phyloP scores from a whole-genome alignment of 2,329 filamentous ascomycete species.

The Cordyceps farinosa region DNA sequence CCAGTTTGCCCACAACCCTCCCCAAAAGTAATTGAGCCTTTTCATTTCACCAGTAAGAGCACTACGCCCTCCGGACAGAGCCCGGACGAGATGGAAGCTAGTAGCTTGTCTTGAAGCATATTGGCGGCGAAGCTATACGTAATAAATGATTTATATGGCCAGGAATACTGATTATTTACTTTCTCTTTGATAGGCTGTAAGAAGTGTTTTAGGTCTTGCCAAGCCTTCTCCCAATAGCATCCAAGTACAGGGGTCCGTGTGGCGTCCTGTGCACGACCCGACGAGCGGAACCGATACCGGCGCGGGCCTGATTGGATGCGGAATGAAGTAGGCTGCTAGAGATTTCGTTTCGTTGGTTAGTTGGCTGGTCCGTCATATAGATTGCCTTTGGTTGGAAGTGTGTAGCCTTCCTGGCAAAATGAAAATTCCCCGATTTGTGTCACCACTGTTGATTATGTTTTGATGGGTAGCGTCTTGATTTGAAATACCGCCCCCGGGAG shows the following conservation, averaged over 20 bases:
- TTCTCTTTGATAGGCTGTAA: slow-evolving; percentile 15
- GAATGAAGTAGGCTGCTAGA: not conserved
- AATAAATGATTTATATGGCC: slow-evolving; percentile 32
- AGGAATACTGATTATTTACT: slow-evolving; percentile 34
- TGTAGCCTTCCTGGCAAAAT: not conserved
- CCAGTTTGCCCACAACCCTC: slow-evolving; percentile 81
- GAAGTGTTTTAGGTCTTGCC: slow-evolving; percentile 5
- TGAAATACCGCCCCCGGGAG: slow-evolving; percentile 90
- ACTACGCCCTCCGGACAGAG: slow-evolving; percentile 27
- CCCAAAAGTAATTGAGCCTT: slow-evolving; percentile 69
- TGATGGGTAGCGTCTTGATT: slow-evolving; percentile 76
- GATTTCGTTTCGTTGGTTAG: not conserved
- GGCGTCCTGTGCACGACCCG: not conserved
- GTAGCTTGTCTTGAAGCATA: slow-evolving; percentile 26
- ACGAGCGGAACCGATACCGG: slow-evolving; percentile 1
- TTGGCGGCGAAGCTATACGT: slow-evolving; percentile 35
- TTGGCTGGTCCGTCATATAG: not conserved
- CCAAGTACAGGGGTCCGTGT: not conserved
- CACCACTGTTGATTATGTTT: slow-evolving; percentile 45
- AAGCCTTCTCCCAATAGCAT: slow-evolving; percentile 1
- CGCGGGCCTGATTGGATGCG: not conserved
- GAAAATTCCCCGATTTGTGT: not conserved
- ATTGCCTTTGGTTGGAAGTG: not conserved
- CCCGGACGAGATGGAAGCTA: slow-evolving; percentile 25
- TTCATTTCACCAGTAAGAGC: slow-evolving; percentile 9